These are phyloP conservation scores for Baudoinia panamericana DNA, from an alignment of 495 filamentous ascomycete species.

Conservation along the genomic window DNA sequence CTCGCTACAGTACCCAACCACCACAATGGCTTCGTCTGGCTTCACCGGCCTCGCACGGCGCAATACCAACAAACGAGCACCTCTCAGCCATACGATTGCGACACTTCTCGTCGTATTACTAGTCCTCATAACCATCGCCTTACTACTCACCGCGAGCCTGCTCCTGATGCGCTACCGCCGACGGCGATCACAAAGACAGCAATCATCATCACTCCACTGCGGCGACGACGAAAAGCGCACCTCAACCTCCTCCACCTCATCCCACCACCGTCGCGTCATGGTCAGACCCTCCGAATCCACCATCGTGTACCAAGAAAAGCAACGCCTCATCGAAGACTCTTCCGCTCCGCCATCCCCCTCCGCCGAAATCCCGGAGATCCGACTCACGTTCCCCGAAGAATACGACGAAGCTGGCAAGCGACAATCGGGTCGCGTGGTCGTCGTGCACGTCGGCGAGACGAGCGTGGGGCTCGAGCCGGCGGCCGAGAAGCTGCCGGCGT, in stretches of 20 bases:
- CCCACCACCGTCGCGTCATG: conserved; percentile 53
- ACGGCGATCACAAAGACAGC: conserved; percentile 29
- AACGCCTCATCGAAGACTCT: conserved; percentile 58
- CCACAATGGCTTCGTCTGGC: conserved; percentile 15
- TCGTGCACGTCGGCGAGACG: conserved; percentile 80
- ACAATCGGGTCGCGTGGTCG: conserved; percentile 76
- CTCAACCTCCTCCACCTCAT: conserved; percentile 19
- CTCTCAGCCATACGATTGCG: conserved; percentile 44
- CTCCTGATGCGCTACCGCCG: conserved; percentile 58
- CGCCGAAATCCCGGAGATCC: conserved; percentile 83
- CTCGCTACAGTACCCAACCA: neutral
- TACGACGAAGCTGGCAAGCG: conserved; percentile 65
- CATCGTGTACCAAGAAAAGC: conserved; percentile 60
- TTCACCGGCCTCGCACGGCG: conserved; percentile 29
- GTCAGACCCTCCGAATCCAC: conserved; percentile 52
- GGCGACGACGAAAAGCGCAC: conserved; percentile 38
- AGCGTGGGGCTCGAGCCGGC: conserved; percentile 80
- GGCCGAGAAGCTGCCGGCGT: conserved; percentile 73
- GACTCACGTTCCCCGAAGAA: conserved; percentile 97
- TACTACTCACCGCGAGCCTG: conserved; percentile 52
- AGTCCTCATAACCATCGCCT: conserved; percentile 54
- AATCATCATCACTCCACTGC: conserved; percentile 46
- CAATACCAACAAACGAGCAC: conserved; percentile 30
- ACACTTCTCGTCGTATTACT: conserved; percentile 70
- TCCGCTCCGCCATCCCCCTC: conserved; percentile 59